Base-by-base conservation (phyloP, 768 basidiomycete genomes). In the Tulasnella sp. region DNA sequence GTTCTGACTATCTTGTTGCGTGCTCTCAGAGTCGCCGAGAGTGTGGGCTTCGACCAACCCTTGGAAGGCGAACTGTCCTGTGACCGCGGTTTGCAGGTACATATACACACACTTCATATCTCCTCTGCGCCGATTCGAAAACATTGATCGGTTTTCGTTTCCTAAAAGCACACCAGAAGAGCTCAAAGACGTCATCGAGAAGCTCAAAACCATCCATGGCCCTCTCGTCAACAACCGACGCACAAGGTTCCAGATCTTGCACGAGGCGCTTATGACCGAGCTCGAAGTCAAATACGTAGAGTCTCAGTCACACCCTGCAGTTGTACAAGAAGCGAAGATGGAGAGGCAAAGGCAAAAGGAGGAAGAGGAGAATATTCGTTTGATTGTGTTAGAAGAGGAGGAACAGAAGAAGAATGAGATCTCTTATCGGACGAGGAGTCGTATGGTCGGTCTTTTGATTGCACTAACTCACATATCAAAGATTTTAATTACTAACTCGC, bases 11-110 rank as follows among this genome's bases (percentile, higher is more conserved):
- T 0, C 21, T 46, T 49, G 27, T 17, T 15, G 2, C 10, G 2
- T 19, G 12, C 30, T 29, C 7, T 54, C 63, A 92, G 89, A 87
- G 74, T 91, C 89, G 49, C 86, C 89, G 25, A 80, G 89, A 60
- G 71, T 91, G 51, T 92, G 87, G 66, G 73, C 79, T 42, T 91
- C 89, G 29, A 86, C 86, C 11, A 92, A 92, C 69, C 89, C 89
- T 19, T 92, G 87, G 87, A 92, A 90, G 73, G 83, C 83, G 44
- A 81, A 83, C 4, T 82, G 87, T 29, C 83, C 83, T 17, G 31
- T 59, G 48, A 59, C 15, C 4, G 57, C 46, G 17, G 49, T 41
- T 10, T 49, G 27, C 19, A 59, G 25, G 57, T 59, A 49, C 25
- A 46, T 45, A n/a, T n/a, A n/a, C n/a, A n/a, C n/a, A n/a, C n/a